These are phyloP conservation scores for Fusarium sp. DNA, from an alignment of 2,329 filamentous ascomycete species.

Conservation along the genomic window DNA sequence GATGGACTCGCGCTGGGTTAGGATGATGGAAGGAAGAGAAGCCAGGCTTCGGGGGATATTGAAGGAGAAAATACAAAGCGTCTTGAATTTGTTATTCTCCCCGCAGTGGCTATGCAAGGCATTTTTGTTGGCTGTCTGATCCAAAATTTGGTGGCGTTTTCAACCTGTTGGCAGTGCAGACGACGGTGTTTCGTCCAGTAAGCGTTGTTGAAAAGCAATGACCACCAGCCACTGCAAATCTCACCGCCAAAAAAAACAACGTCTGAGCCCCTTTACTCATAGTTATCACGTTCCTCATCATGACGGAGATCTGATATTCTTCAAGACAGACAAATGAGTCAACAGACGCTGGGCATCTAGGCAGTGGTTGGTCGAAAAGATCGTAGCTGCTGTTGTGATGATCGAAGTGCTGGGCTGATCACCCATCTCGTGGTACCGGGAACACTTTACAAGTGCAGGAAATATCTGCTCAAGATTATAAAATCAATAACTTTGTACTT, in stretches of 20 bases:
- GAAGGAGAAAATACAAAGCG: not conserved
- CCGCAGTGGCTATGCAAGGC: not conserved
- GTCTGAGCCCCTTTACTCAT: too few species aligned
- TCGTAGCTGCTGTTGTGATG: fast-evolving
- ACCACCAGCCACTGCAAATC: too few species aligned
- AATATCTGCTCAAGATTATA: fast-evolving
- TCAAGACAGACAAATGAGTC: too few species aligned
- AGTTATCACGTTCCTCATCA: too few species aligned
- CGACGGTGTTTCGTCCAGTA: too few species aligned
- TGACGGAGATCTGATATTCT: too few species aligned
- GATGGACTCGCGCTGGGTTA: too few species aligned
- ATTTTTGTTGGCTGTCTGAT: not conserved
- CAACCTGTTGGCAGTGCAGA: not conserved
- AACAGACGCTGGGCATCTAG: too few species aligned
- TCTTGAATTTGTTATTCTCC: not conserved
- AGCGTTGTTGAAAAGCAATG: not conserved
- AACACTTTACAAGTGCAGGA: fast-evolving
- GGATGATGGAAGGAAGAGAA: not conserved
- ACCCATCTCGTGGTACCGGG: fast-evolving
- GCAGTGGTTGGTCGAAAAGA: fast-evolving
- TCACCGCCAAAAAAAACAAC: not conserved
- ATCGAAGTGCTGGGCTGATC: fast-evolving
- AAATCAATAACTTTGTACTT: fast-evolving
- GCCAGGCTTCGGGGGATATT: not conserved
- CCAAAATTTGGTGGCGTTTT: not conserved